These are phyloP conservation scores for Climacium dendroides DNA, from an alignment of 225 moss, liverwort and hornwort species.

Conservation along the genomic window DNA sequence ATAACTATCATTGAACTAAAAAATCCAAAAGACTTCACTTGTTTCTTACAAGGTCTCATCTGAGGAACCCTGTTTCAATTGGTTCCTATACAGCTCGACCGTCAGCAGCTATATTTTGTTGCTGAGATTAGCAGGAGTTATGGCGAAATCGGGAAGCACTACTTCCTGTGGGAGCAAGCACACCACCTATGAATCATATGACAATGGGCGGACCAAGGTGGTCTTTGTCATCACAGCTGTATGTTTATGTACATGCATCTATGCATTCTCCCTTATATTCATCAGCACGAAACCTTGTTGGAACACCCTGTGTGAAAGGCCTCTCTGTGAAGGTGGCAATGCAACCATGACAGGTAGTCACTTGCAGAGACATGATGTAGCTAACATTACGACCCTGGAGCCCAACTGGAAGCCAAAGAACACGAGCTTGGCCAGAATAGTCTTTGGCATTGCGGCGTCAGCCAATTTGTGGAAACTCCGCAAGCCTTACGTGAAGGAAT, in stretches of 20 bases:
- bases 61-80: not conserved
- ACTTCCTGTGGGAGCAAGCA: not conserved
- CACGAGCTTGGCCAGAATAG: conserved; percentile 37
- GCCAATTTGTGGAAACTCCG: conserved; percentile 73
- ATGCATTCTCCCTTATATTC: conserved; percentile 10
- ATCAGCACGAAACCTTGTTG: conserved; percentile 13
- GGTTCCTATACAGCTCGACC: not conserved
- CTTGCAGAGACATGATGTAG: not conserved
- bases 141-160: conserved; percentile 2
- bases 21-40: not conserved
- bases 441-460: conserved; percentile 92
- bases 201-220: conserved; percentile 9
- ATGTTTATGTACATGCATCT: conserved; percentile 28
- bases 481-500: conserved; percentile 68
- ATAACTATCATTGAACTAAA: not conserved
- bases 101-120: not conserved
- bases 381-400: not conserved
- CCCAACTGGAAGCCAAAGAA: conserved; percentile 1
- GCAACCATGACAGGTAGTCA: not conserved
- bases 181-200: not conserved
- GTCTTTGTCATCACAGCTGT: conserved; percentile 3
- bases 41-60: not conserved
- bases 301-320: not conserved
- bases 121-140: not conserved
- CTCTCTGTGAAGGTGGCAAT: not conserved